Conservation (phyloP, 1,139 yeast species). For the Sugiyamaella japonica region DNA sequence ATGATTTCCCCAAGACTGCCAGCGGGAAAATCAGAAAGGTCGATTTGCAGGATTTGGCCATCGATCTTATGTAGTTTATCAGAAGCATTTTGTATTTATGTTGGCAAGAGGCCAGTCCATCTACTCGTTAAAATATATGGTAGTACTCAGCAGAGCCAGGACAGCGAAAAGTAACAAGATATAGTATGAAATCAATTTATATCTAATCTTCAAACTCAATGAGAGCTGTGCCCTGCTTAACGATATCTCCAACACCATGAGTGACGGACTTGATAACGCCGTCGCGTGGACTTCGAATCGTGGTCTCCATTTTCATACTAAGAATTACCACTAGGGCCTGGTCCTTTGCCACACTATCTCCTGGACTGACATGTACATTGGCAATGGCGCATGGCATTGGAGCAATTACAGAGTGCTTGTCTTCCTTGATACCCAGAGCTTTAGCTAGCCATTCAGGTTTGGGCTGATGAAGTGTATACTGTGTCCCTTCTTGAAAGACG, state of each 20-base stretch:
- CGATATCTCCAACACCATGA: constrained; percentile 37
- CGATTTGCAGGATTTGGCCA: constrained; percentile 30
- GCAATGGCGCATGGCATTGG: constrained; percentile 43
- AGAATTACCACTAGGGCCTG: constrained; percentile 45
- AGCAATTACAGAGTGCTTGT: constrained; percentile 37
- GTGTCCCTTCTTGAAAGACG: constrained; percentile 38
- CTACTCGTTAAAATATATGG: no score
- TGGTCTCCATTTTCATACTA: constrained; percentile 52
- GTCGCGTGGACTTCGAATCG: constrained; percentile 38
- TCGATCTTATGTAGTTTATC: constrained; percentile 8
- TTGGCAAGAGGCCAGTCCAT: no score
- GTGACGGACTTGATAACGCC: constrained; percentile 37
- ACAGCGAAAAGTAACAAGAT: no score
- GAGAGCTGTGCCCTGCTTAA: constrained; percentile 39
- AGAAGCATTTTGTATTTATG: neutral
- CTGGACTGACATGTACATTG: constrained; percentile 36
- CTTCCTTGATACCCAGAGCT: constrained; percentile 37
- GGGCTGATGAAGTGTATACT: constrained; percentile 34
- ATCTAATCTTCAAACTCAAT: constrained; percentile 37
- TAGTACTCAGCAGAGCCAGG: no score
- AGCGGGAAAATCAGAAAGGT: constrained; percentile 41
- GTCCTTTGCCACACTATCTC: constrained; percentile 39
- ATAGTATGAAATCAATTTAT: neutral
- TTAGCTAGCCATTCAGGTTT: constrained; percentile 37
- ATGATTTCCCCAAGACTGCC: constrained; percentile 40